Conservation (phyloP, 208 protist genomes). For the Wallacemonas sp. region DNA sequence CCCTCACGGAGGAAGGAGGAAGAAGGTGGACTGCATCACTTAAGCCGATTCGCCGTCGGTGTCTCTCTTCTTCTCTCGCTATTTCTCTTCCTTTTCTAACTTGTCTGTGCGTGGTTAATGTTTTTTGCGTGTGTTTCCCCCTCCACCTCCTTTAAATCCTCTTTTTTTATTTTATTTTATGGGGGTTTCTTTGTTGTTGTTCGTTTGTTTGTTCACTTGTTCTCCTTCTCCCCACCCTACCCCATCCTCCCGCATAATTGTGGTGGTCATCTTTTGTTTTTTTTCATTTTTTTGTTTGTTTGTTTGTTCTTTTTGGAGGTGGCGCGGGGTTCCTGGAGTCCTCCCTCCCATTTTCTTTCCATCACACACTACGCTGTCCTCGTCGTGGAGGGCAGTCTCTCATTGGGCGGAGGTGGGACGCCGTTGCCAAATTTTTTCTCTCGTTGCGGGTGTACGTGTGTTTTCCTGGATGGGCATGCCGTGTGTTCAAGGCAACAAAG, state of each 20-base stretch:
- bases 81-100: neutral
- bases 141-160: neutral
- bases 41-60: neutral
- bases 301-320: neutral
- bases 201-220: neutral
- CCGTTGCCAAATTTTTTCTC: too few species aligned
- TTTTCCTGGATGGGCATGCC: too few species aligned
- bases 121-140: conserved; percentile 6
- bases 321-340: too few species aligned
- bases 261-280: too few species aligned
- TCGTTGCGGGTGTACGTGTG: too few species aligned
- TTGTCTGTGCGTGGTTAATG: neutral
- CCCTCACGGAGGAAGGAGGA: neutral
- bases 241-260: too few species aligned
- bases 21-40: neutral
- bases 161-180: neutral
- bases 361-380: too few species aligned
- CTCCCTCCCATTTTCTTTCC: conserved; percentile 1
- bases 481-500: neutral
- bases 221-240: too few species aligned
- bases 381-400: too few species aligned
- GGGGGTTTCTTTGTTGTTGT: conserved; percentile 2
- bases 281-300: conserved; percentile 2
- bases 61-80: neutral
- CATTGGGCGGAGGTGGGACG: too few species aligned